A percentile compares a stretch with the other conserved stretches of the same genome.
Conservation (phyloP, 2,329 filamentous ascomycete species). For the Aspergillus transmontanensis region DNA sequence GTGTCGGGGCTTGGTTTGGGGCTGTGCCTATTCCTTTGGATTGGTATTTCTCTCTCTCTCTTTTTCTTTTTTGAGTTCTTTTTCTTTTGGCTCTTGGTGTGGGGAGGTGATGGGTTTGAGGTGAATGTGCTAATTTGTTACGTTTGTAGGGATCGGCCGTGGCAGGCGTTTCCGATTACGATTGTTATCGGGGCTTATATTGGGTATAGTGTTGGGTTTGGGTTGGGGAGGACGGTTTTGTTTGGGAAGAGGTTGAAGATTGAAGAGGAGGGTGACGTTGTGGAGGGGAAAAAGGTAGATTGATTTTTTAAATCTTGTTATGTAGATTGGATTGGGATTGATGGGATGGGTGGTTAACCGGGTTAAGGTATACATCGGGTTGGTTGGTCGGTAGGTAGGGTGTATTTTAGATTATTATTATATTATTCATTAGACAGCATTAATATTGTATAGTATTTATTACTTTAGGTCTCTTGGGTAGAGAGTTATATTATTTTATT, state of each 20-base stretch:
- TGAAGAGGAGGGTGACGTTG: slow-evolving; percentile 7
- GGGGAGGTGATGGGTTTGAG: background rate
- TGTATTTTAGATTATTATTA: background rate
- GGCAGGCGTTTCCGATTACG: slow-evolving; percentile 97
- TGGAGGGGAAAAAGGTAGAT: slow-evolving; percentile 12
- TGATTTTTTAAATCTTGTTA: background rate
- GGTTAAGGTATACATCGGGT: background rate
- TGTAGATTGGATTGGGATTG: background rate
- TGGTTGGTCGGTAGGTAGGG: background rate
- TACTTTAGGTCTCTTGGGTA: background rate
- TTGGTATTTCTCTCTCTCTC: slow-evolving; percentile 58
- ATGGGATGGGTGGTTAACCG: background rate
- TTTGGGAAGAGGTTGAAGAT: slow-evolving; percentile 42
- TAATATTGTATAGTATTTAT: background rate
- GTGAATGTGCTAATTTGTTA: slow-evolving; percentile 1
- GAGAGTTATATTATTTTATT: background rate
- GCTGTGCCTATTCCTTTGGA: slow-evolving; percentile 94
- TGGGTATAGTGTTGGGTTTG: slow-evolving; percentile 69
- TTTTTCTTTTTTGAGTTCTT: slow-evolving; percentile 5
- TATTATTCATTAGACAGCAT: background rate
- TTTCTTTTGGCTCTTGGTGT: background rate
- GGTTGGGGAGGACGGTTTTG: slow-evolving; percentile 20
- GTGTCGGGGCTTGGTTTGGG: slow-evolving; percentile 86
- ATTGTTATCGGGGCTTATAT: slow-evolving; percentile 80
- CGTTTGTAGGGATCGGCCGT: slow-evolving; percentile 74